phyloP scores from a whole-genome alignment of 805 yeast species.

The Candida adriatica region DNA sequence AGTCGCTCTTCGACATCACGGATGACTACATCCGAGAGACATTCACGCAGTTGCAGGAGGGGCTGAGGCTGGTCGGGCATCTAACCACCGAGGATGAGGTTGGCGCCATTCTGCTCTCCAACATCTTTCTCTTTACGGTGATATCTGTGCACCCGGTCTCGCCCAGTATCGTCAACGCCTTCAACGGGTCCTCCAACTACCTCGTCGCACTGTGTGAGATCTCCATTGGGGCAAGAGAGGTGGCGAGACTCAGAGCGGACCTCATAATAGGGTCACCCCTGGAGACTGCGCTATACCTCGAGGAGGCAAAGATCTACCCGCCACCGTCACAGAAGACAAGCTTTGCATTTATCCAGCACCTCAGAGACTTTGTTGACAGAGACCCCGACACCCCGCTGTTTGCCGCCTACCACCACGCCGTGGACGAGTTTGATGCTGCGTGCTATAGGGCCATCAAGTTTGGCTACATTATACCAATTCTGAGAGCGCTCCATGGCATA shows the following conservation, averaged over 20 bases:
- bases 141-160: conserved; percentile 18
- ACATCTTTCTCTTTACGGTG: conserved; percentile 16
- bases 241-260: conserved; percentile 3
- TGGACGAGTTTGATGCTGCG: conserved; percentile 13
- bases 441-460: conserved; percentile 14
- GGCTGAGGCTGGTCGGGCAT: not conserved
- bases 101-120: conserved; percentile 13
- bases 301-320: conserved; percentile 8
- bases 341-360: conserved; percentile 14
- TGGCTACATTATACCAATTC: conserved; percentile 18
- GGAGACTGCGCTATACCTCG: conserved; percentile 10
- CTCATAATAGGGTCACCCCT: conserved; percentile 8
- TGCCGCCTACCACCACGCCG: conserved; percentile 6
- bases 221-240: conserved; percentile 8
- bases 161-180: conserved; percentile 7
- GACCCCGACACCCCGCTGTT: conserved; percentile 3
- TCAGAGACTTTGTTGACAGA: conserved; percentile 9
- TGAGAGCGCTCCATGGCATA: conserved; percentile 10
- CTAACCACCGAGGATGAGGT: conserved; percentile 4
- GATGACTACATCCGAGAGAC: conserved; percentile 13
- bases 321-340: conserved; percentile 3
- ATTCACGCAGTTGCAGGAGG: conserved; percentile 3
- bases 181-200: conserved; percentile 8
- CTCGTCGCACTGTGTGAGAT: conserved; percentile 13
- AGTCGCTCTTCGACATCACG: conserved; percentile 11